These are phyloP conservation scores for Melanomma pulvis-pyrius DNA, from an alignment of 495 filamentous ascomycete species.

Conservation along the genomic window DNA sequence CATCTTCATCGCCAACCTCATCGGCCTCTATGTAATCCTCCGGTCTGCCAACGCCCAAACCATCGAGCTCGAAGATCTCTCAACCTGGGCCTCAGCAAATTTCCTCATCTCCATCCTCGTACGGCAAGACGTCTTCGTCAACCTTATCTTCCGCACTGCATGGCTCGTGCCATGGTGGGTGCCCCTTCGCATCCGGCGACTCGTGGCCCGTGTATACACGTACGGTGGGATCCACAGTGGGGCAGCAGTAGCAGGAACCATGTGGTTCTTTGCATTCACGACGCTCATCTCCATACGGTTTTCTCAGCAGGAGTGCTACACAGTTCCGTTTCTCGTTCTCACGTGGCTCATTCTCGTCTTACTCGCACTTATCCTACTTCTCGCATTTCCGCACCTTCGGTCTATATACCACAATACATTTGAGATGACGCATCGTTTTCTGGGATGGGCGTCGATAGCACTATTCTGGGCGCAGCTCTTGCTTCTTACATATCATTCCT, in stretches of 20 bases:
- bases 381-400: slow-evolving; percentile 53
- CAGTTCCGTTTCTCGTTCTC: slow-evolving; percentile 5
- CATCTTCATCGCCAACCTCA: slow-evolving; percentile 27
- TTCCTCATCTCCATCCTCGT: slow-evolving; percentile 27
- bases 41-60: not conserved
- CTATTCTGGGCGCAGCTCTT: slow-evolving; percentile 43
- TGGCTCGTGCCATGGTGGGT: slow-evolving; percentile 26
- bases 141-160: slow-evolving; percentile 27
- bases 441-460: slow-evolving; percentile 55
- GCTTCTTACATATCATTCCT: not conserved
- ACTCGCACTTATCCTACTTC: slow-evolving; percentile 50
- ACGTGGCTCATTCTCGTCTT: slow-evolving; percentile 30
- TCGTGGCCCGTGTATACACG: slow-evolving; percentile 26
- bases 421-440: slow-evolving; percentile 60
- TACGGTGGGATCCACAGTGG: slow-evolving; percentile 39
- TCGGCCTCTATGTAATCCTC: slow-evolving; percentile 8
- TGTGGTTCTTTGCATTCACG: slow-evolving; percentile 33
- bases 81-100: slow-evolving; percentile 32
- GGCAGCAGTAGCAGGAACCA: slow-evolving; percentile 31
- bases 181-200: slow-evolving; percentile 31
- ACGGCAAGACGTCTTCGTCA: slow-evolving; percentile 36
- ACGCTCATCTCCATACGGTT: slow-evolving; percentile 5
- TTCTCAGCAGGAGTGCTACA: not conserved
- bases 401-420: slow-evolving; percentile 58
- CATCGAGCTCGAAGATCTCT: slow-evolving; percentile 2